Evolutionary conservation across 2,329 filamentous ascomycete genomes (phyloP).

Genomic region (Dothistroma pini): DNA sequence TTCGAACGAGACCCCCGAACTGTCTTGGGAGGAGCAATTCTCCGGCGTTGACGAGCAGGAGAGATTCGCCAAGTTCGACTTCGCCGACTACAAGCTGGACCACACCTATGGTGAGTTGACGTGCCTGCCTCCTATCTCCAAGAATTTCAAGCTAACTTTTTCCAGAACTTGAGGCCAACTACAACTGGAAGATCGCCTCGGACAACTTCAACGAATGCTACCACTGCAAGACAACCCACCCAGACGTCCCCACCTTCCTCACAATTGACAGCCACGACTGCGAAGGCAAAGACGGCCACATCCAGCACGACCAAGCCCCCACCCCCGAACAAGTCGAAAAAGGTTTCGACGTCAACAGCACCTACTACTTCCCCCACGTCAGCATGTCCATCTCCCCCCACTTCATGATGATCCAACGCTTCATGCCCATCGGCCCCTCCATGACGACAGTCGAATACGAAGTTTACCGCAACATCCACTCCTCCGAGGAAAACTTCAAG

Average conservation of each 20-base stretch:
- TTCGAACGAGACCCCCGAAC: constrained; percentile 39
- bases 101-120: constrained; percentile 44
- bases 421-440: constrained; percentile 52
- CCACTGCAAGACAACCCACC: constrained; percentile 57
- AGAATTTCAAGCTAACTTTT: not conserved
- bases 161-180: constrained; percentile 51
- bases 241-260: constrained; percentile 52
- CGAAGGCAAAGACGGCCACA: constrained; percentile 46
- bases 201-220: constrained; percentile 66
- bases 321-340: constrained; percentile 46
- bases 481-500: constrained; percentile 53
- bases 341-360: constrained; percentile 45
- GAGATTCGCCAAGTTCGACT: constrained; percentile 46
- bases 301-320: constrained; percentile 45
- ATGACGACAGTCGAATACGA: constrained; percentile 57
- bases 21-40: constrained; percentile 52
- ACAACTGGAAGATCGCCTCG: constrained; percentile 58
- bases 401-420: constrained; percentile 60
- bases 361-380: constrained; percentile 49
- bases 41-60: constrained; percentile 45
- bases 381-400: constrained; percentile 51
- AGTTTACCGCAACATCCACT: constrained; percentile 56
- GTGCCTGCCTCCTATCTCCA: not conserved
- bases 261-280: constrained; percentile 54
- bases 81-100: constrained; percentile 54